Conservation (phyloP, 2,329 filamentous ascomycete genomes). For the Trichoderma sp. region DNA sequence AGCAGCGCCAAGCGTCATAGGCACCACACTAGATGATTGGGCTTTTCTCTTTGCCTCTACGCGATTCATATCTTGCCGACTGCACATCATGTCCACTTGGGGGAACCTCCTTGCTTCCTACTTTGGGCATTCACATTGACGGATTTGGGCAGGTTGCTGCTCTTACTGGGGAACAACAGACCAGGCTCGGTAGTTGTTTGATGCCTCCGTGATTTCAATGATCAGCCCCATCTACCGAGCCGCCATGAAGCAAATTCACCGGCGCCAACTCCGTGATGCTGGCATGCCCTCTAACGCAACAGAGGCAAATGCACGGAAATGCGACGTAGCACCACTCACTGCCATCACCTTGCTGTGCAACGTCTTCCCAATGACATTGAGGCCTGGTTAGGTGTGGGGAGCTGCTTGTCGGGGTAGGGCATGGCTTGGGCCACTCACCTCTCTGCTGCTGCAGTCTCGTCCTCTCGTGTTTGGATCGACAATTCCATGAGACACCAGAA, state of each 20-base stretch:
- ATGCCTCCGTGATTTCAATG: slow-evolving; percentile 14
- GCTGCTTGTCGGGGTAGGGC: slow-evolving; percentile 14
- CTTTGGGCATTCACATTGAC: not conserved
- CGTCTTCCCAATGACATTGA: not conserved
- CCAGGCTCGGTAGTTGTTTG: slow-evolving; percentile 1
- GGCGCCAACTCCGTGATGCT: not conserved
- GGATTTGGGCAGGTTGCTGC: not conserved
- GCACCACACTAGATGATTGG: not conserved
- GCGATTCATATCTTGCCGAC: not conserved
- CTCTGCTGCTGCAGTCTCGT: not conserved
- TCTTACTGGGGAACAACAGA: not conserved
- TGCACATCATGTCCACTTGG: not conserved
- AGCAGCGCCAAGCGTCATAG: not conserved
- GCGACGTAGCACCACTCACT: slow-evolving; percentile 1
- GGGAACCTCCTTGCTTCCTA: not conserved
- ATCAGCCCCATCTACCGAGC: slow-evolving; percentile 15
- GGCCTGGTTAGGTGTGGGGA: slow-evolving; percentile 13
- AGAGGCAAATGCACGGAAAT: slow-evolving; percentile 9
- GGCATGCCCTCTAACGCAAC: slow-evolving; percentile 2
- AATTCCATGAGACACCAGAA: slow-evolving; percentile 31
- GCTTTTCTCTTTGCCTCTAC: not conserved
- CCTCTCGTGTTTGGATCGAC: slow-evolving; percentile 29
- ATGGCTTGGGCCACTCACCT: slow-evolving; percentile 11
- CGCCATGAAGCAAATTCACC: not conserved
- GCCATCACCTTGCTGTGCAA: not conserved